A percentile compares a stretch with the other conserved stretches of the same genome.
phyloP scores from a whole-genome alignment of 495 filamentous ascomycete species.

The Neurospora sp. region DNA sequence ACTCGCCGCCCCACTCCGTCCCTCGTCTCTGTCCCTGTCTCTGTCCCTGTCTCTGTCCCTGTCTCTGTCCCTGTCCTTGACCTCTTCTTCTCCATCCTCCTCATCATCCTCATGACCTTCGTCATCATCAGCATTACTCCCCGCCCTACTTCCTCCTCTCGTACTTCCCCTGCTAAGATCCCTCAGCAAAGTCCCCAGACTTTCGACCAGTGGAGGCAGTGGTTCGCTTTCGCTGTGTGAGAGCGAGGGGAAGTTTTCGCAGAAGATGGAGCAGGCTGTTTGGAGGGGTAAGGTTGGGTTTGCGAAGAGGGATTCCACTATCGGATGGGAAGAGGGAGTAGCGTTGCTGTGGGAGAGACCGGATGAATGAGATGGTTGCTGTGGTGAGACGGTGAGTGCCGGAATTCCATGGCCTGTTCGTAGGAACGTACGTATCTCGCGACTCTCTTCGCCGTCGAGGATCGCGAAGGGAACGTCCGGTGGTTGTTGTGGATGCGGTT shows the following conservation, averaged over 20 bases:
- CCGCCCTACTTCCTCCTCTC: not conserved
- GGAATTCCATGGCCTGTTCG: constrained; percentile 12
- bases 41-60: not conserved
- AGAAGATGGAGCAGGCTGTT: constrained; percentile 5
- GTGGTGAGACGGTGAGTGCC: not conserved
- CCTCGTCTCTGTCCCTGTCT: too few species aligned
- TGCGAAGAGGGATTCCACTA: constrained; percentile 7
- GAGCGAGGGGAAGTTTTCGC: constrained; percentile 11
- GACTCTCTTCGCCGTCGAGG: constrained; percentile 11
- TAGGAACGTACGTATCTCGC: constrained; percentile 5
- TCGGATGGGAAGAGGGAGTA: not conserved
- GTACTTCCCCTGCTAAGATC: constrained; percentile 11
- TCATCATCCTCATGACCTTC: not conserved
- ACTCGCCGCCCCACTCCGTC: not conserved
- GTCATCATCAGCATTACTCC: not conserved
- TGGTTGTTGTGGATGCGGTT: not conserved
- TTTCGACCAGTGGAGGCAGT: constrained; percentile 16
- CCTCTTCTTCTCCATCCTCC: not conserved
- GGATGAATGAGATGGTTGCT: not conserved
- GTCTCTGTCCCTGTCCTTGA: not conserved
- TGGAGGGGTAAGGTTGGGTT: constrained; percentile 4
- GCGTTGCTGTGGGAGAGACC: not conserved
- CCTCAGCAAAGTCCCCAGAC: constrained; percentile 7
- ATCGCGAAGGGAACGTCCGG: not conserved
- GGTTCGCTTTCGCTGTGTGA: constrained; percentile 8